These are phyloP conservation scores for Colletotrichum sp. DNA, from an alignment of 2,329 filamentous ascomycete genomes.

Conservation along the genomic window DNA sequence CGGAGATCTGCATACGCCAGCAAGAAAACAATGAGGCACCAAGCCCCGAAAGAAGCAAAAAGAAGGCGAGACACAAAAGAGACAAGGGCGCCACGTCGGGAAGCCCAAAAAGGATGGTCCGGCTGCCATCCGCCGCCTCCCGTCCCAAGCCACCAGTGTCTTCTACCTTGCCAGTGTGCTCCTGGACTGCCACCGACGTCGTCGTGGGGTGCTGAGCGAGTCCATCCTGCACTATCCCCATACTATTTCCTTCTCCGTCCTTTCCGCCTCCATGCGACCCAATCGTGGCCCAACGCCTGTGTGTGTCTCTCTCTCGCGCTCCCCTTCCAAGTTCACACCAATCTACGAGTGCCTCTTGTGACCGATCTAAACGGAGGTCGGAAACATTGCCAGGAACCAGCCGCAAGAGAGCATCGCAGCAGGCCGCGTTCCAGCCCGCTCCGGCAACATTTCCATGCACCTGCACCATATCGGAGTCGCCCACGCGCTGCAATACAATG, in stretches of 20 bases:
- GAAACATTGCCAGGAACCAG: background rate
- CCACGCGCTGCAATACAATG: background rate
- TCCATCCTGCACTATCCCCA: background rate
- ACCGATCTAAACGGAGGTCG: background rate
- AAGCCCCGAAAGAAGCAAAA: background rate
- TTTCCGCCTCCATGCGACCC: slow-evolving; percentile 8
- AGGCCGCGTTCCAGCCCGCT: background rate
- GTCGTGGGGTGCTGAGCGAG: background rate
- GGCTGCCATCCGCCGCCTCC: background rate
- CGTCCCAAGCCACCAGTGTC: background rate
- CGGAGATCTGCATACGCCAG: background rate
- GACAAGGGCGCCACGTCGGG: background rate
- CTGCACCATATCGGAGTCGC: background rate
- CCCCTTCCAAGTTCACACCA: background rate
- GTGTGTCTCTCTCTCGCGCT: background rate
- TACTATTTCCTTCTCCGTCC: background rate
- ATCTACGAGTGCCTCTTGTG: background rate
- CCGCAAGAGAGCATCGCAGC: background rate
- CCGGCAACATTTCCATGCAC: background rate
- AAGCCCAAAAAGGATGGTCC: background rate
- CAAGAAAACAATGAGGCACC: background rate
- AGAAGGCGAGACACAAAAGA: background rate
- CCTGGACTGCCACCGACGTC: background rate
- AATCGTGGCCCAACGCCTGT: background rate
- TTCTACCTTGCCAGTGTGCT: background rate